A percentile compares a stretch with the other conserved stretches of the same genome.
These are phyloP conservation scores for Pseudocercospora eumusae DNA, from an alignment of 2,329 filamentous ascomycete genomes.

Conservation along the genomic window DNA sequence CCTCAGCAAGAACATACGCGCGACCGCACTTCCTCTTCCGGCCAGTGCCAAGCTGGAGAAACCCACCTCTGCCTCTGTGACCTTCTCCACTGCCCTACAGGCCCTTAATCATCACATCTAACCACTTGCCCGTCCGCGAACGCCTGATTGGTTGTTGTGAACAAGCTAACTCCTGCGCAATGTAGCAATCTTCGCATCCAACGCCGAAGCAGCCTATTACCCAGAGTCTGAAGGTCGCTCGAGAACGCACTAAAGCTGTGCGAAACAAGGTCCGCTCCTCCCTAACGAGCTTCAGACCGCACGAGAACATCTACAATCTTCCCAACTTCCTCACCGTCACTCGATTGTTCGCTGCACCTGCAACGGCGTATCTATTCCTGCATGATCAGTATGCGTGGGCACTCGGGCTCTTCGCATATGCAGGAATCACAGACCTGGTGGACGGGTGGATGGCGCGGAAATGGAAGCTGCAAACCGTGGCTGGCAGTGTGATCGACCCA, in stretches of 20 bases:
- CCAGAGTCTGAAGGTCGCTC: slow-evolving; percentile 31
- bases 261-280: slow-evolving; percentile 37
- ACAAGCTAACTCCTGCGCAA: slow-evolving; percentile 1
- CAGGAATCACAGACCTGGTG: slow-evolving; percentile 84
- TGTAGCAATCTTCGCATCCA: slow-evolving; percentile 12
- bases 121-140: background rate
- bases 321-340: slow-evolving; percentile 91
- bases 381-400: slow-evolving; percentile 78
- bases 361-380: slow-evolving; percentile 85
- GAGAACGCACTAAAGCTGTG: slow-evolving; percentile 36
- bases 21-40: background rate
- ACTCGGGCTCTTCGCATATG: slow-evolving; percentile 84
- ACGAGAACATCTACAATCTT: slow-evolving; percentile 96
- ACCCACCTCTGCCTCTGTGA: background rate
- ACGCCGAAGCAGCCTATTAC: slow-evolving; percentile 28
- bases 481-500: slow-evolving; percentile 91
- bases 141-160: slow-evolving; percentile 7
- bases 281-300: slow-evolving; percentile 45
- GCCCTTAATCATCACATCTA: background rate
- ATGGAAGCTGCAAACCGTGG: slow-evolving; percentile 88
- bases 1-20: background rate
- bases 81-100: slow-evolving; percentile 9
- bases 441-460: slow-evolving; percentile 91
- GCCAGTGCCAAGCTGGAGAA: background rate
- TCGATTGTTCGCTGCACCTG: slow-evolving; percentile 77